Percentiles rank a stretch among this genome's conserved stretches.
Conservation (phyloP, 2,329 filamentous ascomycete genomes). For the Cercospora sp. region DNA sequence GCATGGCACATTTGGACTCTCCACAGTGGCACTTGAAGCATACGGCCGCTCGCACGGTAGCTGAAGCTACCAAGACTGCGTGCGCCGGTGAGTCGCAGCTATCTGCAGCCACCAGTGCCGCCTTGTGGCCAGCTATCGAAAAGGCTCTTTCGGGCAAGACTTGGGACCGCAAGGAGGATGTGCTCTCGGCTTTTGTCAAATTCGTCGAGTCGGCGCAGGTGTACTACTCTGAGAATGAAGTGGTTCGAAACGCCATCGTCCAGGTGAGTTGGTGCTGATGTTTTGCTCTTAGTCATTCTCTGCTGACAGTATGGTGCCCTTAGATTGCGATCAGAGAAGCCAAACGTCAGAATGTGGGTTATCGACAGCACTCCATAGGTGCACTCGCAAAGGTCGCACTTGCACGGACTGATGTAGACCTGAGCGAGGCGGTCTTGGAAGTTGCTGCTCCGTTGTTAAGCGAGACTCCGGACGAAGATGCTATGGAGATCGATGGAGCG, state of each 20-base stretch:
- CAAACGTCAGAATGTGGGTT: conserved; percentile 84
- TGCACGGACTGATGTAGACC: conserved; percentile 65
- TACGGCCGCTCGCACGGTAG: conserved; percentile 76
- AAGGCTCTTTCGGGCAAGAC: conserved; percentile 83
- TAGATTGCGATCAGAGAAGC: conserved; percentile 80
- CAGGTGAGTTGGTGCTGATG: conserved; percentile 54
- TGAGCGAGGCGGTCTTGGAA: conserved; percentile 65
- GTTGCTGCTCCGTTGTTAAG: conserved; percentile 63
- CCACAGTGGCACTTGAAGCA: conserved; percentile 90
- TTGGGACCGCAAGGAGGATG: conserved; percentile 85
- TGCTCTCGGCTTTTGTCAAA: conserved; percentile 75
- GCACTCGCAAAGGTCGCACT: conserved; percentile 72
- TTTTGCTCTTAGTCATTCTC: background rate
- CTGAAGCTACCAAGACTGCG: conserved; percentile 69
- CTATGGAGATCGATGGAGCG: conserved; percentile 67
- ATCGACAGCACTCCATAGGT: conserved; percentile 72
- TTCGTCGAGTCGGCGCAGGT: conserved; percentile 67
- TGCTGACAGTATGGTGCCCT: conserved; percentile 27
- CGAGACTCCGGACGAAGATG: conserved; percentile 58
- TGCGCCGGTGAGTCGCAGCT: conserved; percentile 55
- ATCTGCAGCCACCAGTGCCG: conserved; percentile 40
- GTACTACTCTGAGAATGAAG: conserved; percentile 58
- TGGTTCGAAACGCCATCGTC: conserved; percentile 63
- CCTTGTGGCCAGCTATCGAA: conserved; percentile 80
- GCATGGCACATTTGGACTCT: conserved; percentile 68